Conservation (phyloP, 192 early-diverging fungal species). For the Coemansia sp. region DNA sequence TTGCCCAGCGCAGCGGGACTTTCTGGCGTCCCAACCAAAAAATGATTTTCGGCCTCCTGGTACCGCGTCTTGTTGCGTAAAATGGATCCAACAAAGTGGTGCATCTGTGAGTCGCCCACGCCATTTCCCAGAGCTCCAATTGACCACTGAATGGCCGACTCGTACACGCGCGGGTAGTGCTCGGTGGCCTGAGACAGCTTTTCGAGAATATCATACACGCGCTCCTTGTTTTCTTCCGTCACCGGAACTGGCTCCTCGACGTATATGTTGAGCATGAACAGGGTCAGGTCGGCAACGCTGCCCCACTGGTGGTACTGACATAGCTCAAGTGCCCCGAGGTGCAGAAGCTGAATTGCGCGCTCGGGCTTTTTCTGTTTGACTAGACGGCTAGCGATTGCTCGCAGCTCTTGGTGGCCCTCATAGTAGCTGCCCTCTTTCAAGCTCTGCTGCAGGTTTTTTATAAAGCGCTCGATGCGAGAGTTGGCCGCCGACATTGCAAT, state of each 20-base stretch:
- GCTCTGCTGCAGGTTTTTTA: conserved; percentile 62
- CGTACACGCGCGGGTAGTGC: conserved; percentile 42
- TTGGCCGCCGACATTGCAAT: conserved; percentile 16
- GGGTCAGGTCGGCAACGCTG: conserved; percentile 75
- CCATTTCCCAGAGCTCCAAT: conserved; percentile 15
- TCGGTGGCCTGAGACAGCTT: conserved; percentile 54
- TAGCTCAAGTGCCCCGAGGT: conserved; percentile 73
- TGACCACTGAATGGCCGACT: conserved; percentile 49
- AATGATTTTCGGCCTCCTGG: conserved; percentile 79
- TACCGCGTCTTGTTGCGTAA: conserved; percentile 62
- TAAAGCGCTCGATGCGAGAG: conserved; percentile 48
- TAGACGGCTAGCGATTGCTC: conserved; percentile 83
- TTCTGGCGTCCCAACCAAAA: conserved; percentile 76
- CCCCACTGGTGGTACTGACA: conserved; percentile 76
- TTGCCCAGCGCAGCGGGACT: conserved; percentile 68
- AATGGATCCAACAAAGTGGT: conserved; percentile 44
- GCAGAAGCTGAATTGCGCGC: conserved; percentile 72
- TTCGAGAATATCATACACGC: conserved; percentile 62
- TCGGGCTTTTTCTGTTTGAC: conserved; percentile 82
- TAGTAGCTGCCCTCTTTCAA: conserved; percentile 86
- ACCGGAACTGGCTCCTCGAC: conserved; percentile 64
- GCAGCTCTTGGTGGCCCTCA: conserved; percentile 96
- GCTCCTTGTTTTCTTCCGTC: conserved; percentile 61
- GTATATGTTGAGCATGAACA: conserved; percentile 81
- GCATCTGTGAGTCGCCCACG: conserved; percentile 43